Evolutionary conservation across 768 basidiomycete genomes (phyloP).

Genomic region (Pisolithus orientalis): DNA sequence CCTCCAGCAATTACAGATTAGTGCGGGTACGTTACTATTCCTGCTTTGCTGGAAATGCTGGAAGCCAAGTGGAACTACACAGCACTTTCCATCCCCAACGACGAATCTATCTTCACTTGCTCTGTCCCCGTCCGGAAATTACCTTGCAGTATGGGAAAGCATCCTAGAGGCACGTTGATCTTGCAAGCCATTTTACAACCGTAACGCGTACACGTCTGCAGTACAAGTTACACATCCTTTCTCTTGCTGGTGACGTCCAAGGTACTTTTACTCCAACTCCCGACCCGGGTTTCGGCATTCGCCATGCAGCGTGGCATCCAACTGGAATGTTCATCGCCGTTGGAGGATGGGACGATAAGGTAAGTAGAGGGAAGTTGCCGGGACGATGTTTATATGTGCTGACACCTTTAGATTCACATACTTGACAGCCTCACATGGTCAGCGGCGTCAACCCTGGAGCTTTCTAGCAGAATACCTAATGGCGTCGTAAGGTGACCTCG

Average conservation of each 20-base stretch:
- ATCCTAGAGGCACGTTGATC: constrained; percentile 60
- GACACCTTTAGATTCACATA: constrained; percentile 53
- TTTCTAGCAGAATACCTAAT: constrained; percentile 49
- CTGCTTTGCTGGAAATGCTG: constrained; percentile 8
- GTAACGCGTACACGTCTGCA: constrained; percentile 19
- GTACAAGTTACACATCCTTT: constrained; percentile 73
- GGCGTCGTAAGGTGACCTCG: constrained; percentile 42
- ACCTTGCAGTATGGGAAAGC: constrained; percentile 80
- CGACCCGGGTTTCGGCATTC: constrained; percentile 82
- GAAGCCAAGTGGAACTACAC: constrained; percentile 12
- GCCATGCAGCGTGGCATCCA: constrained; percentile 80
- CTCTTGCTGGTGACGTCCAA: constrained; percentile 56
- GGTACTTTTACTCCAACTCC: constrained; percentile 64
- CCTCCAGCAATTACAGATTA: constrained; percentile 59
- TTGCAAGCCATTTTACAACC: background rate
- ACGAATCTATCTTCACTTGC: constrained; percentile 62
- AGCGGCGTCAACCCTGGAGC: constrained; percentile 54
- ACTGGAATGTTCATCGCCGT: constrained; percentile 75
- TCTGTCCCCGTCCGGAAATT: constrained; percentile 70
- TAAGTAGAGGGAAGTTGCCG: constrained; percentile 20
- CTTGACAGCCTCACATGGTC: constrained; percentile 76
- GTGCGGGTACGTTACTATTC: constrained; percentile 44
- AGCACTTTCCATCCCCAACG: constrained; percentile 86
- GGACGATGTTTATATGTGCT: background rate
- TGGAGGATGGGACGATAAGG: constrained; percentile 88